phyloP scores from a whole-genome alignment of 2,329 filamentous ascomycete genomes.

The Botryosphaeria dothidea region DNA sequence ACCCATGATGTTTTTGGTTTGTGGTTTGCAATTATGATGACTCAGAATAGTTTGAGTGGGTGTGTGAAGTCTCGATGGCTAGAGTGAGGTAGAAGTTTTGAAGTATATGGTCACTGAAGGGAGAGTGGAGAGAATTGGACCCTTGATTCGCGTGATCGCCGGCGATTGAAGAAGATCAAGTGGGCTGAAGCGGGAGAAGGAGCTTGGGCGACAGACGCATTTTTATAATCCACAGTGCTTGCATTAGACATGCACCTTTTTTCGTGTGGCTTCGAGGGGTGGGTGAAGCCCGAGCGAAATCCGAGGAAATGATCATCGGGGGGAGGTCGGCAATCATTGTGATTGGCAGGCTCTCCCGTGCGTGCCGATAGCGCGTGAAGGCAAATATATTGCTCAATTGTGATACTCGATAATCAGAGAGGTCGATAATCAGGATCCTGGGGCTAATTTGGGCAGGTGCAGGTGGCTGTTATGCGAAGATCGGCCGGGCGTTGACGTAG shows the following conservation, averaged over 20 bases:
- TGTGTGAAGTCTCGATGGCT: neutral
- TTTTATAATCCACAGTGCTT: neutral
- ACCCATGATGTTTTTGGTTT: constrained; percentile 2
- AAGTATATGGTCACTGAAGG: neutral
- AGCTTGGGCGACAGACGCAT: neutral
- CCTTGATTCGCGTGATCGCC: neutral
- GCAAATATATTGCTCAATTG: neutral
- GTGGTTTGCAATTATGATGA: no score
- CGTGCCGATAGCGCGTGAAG: neutral
- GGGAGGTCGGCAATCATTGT: constrained; percentile 1
- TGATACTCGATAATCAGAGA: neutral
- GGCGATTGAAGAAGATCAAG: neutral
- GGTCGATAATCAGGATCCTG: neutral
- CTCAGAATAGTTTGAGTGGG: no score
- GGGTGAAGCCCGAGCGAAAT: neutral
- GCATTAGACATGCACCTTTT: neutral
- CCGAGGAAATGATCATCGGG: constrained; percentile 8
- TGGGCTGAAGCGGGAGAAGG: neutral
- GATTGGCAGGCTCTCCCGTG: constrained; percentile 7
- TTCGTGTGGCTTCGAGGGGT: neutral
- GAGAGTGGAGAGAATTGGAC: neutral
- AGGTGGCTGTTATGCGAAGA: neutral
- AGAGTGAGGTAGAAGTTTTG: neutral
- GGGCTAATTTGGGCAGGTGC: neutral
- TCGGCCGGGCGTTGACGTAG: neutral